These are phyloP conservation scores for Moesziomyces sp. DNA, from an alignment of 1,284 basidiomycete species.

Conservation along the genomic window DNA sequence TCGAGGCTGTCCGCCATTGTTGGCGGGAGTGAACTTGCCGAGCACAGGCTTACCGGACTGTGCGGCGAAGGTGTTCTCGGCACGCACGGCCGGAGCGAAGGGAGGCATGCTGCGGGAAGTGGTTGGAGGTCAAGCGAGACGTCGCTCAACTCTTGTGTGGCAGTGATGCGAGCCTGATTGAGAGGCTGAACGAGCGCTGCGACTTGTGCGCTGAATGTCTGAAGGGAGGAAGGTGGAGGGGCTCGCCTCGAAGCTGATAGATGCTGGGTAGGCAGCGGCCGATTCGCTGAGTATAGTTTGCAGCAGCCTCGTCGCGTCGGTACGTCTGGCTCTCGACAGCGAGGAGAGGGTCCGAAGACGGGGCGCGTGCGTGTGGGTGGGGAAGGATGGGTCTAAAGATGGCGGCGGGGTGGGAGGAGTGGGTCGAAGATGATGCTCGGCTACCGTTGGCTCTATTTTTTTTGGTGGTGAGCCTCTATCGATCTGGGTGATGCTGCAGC, in stretches of 20 bases:
- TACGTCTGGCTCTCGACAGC: too few species aligned
- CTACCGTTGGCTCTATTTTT: neutral
- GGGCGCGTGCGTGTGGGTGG: too few species aligned
- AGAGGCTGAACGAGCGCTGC: neutral
- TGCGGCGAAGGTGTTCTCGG: slow-evolving; percentile 27
- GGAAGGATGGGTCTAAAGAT: neutral
- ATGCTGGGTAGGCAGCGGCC: too few species aligned
- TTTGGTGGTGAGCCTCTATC: neutral
- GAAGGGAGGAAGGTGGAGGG: too few species aligned
- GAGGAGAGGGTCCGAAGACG: neutral
- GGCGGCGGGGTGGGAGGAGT: neutral
- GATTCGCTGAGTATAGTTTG: too few species aligned
- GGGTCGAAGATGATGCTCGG: neutral
- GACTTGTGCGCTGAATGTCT: too few species aligned
- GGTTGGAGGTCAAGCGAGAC: neutral
- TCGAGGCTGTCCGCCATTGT: slow-evolving; percentile 39
- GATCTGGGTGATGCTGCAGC: neutral
- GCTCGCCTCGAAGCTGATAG: too few species aligned
- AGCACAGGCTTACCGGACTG: slow-evolving; percentile 17
- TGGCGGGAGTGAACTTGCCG: slow-evolving; percentile 28
- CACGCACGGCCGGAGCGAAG: slow-evolving; percentile 36
- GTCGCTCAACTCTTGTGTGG: too few species aligned
- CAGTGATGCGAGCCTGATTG: too few species aligned
- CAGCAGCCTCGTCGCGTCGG: too few species aligned
- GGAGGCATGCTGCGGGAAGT: slow-evolving; percentile 23